Evolutionary conservation across 305 asterid species (phyloP), one percentile per base, ranked within the genome.

Genomic region (Fraxinus latifolia): DNA sequence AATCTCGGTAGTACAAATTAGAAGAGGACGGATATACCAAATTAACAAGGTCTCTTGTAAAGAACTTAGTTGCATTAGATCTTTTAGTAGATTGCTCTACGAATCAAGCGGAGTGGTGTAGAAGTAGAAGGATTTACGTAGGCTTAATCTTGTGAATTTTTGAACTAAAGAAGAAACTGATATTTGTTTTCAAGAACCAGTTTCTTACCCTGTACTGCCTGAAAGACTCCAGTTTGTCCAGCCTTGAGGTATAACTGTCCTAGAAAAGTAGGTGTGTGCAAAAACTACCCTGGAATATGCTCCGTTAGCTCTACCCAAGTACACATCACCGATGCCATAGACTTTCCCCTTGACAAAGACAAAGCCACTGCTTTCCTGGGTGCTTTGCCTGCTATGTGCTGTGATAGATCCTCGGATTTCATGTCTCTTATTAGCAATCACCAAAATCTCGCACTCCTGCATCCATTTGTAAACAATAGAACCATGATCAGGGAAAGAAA

Each of bases 371-470:
- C 76, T 85, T 81, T 92, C 97, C 17, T 84, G 81, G 0, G 78
- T 84, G 44, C 91, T 90, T 55, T 82, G 83, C 85, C 97, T 87
- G 82, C 88, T 85, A 58, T 93, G 93, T 7, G 97, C 97, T 3
- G 98, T 87, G n/a, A 94, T 88, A 0, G 97, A 93, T 3, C 97
- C 97, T 58, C 82, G 71, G 1, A 94, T 82, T 44, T 88, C 92
- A 8, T 60, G 62, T 36, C 81, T 87, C 86, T 83, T 79, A 75
- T 92, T 87, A 17, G 86, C 91, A 44, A 89, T 67, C 65, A 86
- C 98, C 11, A 94, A 93, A 36, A 94, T 73, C 87, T 94, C 97
- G 62, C 97, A 93, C 5, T 86, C 91, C 98, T 94, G 87, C 87
- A 80, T 73, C 27, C 39, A 12, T 6, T 39, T 0, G 0, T 6